Evolutionary conservation across 768 basidiomycete genomes (phyloP), one percentile per base, ranked within the genome.

Genomic region (Serendipita sp.): DNA sequence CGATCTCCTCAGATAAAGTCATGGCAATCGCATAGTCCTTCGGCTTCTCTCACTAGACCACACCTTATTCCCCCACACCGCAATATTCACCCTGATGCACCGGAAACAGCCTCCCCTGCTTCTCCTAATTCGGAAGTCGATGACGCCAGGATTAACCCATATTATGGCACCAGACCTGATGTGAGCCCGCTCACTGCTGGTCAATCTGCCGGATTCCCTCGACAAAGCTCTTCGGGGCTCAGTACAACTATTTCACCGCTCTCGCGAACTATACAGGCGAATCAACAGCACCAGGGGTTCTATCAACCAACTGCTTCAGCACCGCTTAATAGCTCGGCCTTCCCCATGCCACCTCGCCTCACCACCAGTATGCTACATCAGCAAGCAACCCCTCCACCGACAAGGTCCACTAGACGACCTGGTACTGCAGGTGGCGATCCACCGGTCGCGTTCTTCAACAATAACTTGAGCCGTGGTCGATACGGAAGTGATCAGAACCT

Each of bases 351-450:
- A n/a, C 56, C 56, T 34, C 56, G 56, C 34, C 16, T n/a, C 4
- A n/a, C 37, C 16, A 60, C 56, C 5, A 18, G 8, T 32, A 5
- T 5, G 7, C 11, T 35, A 10, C 4, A 32, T 28, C 56, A 60
- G 30, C 56, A 60, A 60, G 28, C 16, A 30, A 4, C 34, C 11
- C 37, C 56, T 10, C 56, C 18, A n/a, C 4, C 18, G 24, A 30
- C 28, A n/a, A 16, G 56, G n/a, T 28, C 56, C 10, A 0, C 56
- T n/a, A 3, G 37, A 28, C 18, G 56, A 37, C 56, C 56, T 34
- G 56, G 56, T 10, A 60, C 56, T n/a, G 56, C 56, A 60, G 56
- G 56, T 28, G 35, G 35, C 56, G 56, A 60, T 60, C 56, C 56
- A 34, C 56, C 56, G 11, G 56, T 60, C 28, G 28, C 56, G 28